Percentiles rank a stretch among this genome's conserved stretches.
These are phyloP conservation scores for Eucalyptus guilfoylei DNA, from an alignment of 345 rosid genomes.

Conservation along the genomic window DNA sequence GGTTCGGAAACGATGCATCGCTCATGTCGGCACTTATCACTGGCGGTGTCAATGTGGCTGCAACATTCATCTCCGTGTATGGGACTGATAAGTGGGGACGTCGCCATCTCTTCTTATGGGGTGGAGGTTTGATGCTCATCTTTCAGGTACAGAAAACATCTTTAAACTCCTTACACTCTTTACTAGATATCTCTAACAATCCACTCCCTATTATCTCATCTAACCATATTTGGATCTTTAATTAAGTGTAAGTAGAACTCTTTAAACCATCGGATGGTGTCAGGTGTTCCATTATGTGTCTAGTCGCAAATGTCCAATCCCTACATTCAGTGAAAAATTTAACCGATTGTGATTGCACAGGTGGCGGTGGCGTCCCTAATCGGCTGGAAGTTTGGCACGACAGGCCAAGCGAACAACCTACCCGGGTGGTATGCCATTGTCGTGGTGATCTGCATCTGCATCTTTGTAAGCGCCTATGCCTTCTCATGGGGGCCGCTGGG, in stretches of 20 bases:
- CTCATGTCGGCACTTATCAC: constrained; percentile 28
- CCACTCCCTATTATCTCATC: neutral
- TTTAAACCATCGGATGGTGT: neutral
- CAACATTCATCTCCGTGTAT: neutral
- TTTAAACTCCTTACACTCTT: neutral
- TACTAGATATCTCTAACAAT: neutral
- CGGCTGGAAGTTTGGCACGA: neutral
- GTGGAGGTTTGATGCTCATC: neutral
- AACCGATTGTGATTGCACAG: neutral
- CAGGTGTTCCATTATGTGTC: neutral
- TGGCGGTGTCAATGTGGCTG: neutral
- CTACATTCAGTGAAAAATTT: neutral
- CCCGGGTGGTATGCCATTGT: constrained; percentile 2
- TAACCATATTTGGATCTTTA: neutral
- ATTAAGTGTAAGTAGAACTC: neutral
- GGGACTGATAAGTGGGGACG: constrained; percentile 3
- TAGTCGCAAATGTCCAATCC: neutral
- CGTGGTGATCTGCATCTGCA: constrained; percentile 1
- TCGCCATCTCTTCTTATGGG: neutral
- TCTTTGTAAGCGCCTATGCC: constrained; percentile 2
- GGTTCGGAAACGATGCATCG: constrained; percentile 3
- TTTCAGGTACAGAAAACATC: neutral
- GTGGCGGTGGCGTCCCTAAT: neutral
- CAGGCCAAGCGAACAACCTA: neutral
- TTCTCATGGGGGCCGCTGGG: constrained; percentile 20